Conservation (phyloP, 495 filamentous ascomycete genomes). For the Niebla homalea region DNA sequence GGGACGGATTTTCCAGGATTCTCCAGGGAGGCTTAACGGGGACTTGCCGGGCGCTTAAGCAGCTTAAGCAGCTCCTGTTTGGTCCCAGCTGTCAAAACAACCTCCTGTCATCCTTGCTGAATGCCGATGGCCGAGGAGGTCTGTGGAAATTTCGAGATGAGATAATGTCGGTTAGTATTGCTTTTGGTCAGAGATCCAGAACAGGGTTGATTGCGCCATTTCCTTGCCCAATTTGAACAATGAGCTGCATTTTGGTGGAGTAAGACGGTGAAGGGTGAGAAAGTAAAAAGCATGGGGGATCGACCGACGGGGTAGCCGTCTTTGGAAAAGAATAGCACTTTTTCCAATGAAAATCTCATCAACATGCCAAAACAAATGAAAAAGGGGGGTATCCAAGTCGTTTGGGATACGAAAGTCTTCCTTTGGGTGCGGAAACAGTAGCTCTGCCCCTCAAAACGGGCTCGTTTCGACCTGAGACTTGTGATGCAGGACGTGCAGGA, state of each 20-base stretch:
- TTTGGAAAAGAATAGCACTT: background rate
- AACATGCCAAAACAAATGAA: too few species aligned
- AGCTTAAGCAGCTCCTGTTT: background rate
- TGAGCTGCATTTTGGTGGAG: too few species aligned
- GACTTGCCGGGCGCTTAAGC: conserved; percentile 9
- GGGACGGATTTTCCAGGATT: too few species aligned
- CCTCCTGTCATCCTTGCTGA: background rate
- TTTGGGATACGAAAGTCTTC: too few species aligned
- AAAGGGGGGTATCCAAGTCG: too few species aligned
- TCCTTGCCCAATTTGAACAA: background rate
- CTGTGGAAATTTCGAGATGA: too few species aligned
- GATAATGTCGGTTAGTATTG: too few species aligned
- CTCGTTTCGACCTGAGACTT: background rate
- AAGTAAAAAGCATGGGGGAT: conserved; percentile 1
- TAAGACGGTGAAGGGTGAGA: background rate
- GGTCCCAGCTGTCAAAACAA: background rate
- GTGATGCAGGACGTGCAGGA: conserved; percentile 18
- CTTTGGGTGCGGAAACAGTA: too few species aligned
- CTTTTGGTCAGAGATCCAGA: background rate
- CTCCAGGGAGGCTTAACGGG: background rate
- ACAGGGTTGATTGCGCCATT: conserved; percentile 5
- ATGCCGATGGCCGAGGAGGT: background rate
- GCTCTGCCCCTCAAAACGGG: background rate
- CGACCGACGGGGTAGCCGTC: conserved; percentile 1
- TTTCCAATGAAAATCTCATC: too few species aligned